Percentiles rank a stretch among this genome's conserved stretches.
Evolutionary conservation across 179 eudicot species (phyloP).

Genomic region (Sideroxylon spinosum): DNA sequence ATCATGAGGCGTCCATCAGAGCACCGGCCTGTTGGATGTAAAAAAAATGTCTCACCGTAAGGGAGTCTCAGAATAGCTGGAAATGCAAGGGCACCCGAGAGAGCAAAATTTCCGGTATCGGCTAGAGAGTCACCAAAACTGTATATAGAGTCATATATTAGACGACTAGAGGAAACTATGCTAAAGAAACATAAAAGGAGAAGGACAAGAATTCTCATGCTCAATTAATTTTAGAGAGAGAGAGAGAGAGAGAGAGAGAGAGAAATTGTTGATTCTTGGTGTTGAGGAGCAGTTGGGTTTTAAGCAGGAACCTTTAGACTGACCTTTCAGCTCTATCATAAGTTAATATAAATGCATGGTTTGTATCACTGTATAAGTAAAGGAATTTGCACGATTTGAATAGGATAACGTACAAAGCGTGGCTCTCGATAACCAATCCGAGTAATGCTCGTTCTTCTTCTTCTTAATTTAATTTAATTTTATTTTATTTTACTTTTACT

Average conservation of each 20-base stretch:
- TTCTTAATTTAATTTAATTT: too few relatives aligned
- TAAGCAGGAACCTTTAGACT: not conserved
- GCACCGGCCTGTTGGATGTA: conserved; percentile 61
- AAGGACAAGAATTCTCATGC: conserved; percentile 11
- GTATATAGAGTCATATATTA: conserved; percentile 44
- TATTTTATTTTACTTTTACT: too few relatives aligned
- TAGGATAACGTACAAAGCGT: too few relatives aligned
- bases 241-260: not conserved
- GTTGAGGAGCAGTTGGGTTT: not conserved
- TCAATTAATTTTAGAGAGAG: not conserved
- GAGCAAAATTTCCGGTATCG: conserved; percentile 69
- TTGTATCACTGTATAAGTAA: too few relatives aligned
- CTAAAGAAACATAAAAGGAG: conserved; percentile 13
- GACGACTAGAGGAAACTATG: conserved; percentile 14
- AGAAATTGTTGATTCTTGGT: not conserved
- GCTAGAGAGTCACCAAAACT: conserved; percentile 79
- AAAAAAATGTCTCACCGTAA: conserved; percentile 61
- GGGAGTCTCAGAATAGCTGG: conserved; percentile 57
- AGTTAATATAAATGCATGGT: not conserved
- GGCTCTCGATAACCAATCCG: too few relatives aligned
- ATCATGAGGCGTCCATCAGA: conserved; percentile 64
- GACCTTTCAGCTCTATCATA: not conserved
- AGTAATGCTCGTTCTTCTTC: too few relatives aligned
- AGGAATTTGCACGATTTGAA: too few relatives aligned
- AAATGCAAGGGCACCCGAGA: conserved; percentile 44